Conservation (phyloP, 2,329 filamentous ascomycete genomes). For the Hymenoscyphus infarciens region DNA sequence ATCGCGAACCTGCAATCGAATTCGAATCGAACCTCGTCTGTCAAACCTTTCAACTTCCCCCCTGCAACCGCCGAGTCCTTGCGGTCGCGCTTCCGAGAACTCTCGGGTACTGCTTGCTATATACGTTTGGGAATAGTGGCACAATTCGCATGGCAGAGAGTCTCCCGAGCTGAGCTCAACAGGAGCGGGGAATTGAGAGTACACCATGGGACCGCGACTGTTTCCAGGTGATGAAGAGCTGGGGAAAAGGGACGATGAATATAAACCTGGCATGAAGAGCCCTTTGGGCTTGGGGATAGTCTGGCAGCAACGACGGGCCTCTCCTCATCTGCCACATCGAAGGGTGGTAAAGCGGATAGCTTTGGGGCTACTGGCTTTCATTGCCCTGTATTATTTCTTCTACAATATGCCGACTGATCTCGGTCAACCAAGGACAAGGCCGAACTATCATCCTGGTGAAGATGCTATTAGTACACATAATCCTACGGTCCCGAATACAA, state of each 20-base stretch:
- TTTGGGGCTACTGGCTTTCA: conserved; percentile 44
- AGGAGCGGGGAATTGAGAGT: conserved; percentile 27
- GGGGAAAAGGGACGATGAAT: conserved; percentile 63
- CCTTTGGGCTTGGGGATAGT: conserved; percentile 32
- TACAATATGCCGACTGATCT: conserved; percentile 57
- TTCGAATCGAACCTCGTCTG: not conserved
- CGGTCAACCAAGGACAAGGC: conserved; percentile 32
- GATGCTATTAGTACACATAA: not conserved
- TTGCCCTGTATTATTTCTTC: conserved; percentile 60
- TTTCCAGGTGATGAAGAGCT: conserved; percentile 57
- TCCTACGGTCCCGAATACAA: conserved; percentile 8
- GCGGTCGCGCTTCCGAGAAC: not conserved
- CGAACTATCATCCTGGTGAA: conserved; percentile 36
- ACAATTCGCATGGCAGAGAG: conserved; percentile 24
- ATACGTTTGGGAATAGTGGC: conserved; percentile 1
- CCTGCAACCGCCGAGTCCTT: not conserved
- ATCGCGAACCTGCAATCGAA: not conserved
- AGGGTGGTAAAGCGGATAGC: conserved; percentile 52
- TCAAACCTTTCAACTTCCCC: not conserved
- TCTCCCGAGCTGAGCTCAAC: conserved; percentile 22
- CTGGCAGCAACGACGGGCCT: conserved; percentile 37
- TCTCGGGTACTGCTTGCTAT: not conserved
- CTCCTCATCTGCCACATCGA: conserved; percentile 48
- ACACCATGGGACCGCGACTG: conserved; percentile 38
- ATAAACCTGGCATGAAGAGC: conserved; percentile 39